Base-by-base conservation (phyloP, 805 yeast species). In the Cephaloascus fragrans region DNA sequence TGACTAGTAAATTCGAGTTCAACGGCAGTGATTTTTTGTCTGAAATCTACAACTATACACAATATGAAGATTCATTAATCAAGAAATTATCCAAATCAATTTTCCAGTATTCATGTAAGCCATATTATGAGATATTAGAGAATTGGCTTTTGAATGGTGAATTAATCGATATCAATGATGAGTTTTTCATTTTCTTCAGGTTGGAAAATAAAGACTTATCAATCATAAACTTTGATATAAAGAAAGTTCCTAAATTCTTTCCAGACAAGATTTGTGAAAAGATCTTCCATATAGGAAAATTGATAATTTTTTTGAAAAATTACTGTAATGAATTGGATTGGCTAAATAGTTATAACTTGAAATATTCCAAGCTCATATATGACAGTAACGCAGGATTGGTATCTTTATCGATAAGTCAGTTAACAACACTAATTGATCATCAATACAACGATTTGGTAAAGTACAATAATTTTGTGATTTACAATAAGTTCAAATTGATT, bases 71-170 rank as follows among this genome's bases (percentile, higher is more conserved):
- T 51, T 45, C 52, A 6, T 44, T 64, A 3, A 65, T 87, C 2
- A 50, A 64, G 26, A 44, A 52, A 0, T 49, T 77, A 12, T 62
- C 86, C 0, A 35, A 37, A 0, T 47, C 57, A 3, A 58, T 83
- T 17, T 73, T 78, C 39, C 39, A 53, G 3, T 64, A 64, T 23
- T 64, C 76, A 3, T 56, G 72, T 0, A 59, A 59, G 4, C 86
- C 95, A 1, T 86, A 85, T 52, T 69, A 68, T 39, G 75, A 72
- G 32, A 64, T 77, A 23, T 47, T 84, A 3, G 65, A 68, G 32
- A 64, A 67, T 34, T 90, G 97, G 97, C 52, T 87, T 2, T 54
- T 75, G 1, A 58, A 69, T 34, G 97, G 96, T 1, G 75, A 72
- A 37, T 51, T 87, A 14, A 57, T 64, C 3, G 77, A 74, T 40